phyloP scores from a whole-genome alignment of 2,329 filamentous ascomycete species.

The Epicoccum nigrum region DNA sequence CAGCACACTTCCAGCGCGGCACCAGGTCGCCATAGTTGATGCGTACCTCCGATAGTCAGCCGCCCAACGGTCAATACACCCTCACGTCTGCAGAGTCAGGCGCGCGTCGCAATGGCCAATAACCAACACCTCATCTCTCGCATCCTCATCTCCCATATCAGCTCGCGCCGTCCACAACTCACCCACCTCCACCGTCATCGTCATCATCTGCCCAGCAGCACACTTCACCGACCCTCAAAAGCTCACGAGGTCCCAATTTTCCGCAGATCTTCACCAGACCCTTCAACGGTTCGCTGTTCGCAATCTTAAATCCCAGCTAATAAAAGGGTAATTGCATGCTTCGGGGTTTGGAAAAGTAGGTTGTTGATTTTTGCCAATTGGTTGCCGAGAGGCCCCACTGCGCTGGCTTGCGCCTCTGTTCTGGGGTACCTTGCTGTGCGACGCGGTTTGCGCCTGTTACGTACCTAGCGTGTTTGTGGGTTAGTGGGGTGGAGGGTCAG shows the following conservation, averaged over 20 bases:
- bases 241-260: conserved; percentile 5
- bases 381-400: conserved; percentile 7
- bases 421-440: conserved; percentile 16
- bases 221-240: neutral
- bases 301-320: conserved; percentile 1
- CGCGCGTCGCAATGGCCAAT: neutral
- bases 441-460: neutral
- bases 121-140: neutral
- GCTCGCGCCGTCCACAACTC: neutral
- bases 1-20: neutral
- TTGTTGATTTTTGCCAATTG: neutral
- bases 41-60: neutral
- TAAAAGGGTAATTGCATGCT: neutral
- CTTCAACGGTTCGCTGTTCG: conserved; percentile 12
- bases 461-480: neutral
- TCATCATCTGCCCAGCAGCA: conserved; percentile 6
- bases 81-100: conserved; percentile 6
- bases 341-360: too few species aligned
- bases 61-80: conserved; percentile 9
- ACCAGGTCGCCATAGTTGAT: neutral
- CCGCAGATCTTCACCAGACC: conserved; percentile 8
- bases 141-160: neutral
- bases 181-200: neutral
- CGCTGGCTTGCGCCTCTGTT: neutral
- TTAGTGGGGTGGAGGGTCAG: neutral